Percentiles rank a stretch among this genome's conserved stretches.
Conservation (phyloP, 192 early-diverging fungal species). For the Coemansia furcata region DNA sequence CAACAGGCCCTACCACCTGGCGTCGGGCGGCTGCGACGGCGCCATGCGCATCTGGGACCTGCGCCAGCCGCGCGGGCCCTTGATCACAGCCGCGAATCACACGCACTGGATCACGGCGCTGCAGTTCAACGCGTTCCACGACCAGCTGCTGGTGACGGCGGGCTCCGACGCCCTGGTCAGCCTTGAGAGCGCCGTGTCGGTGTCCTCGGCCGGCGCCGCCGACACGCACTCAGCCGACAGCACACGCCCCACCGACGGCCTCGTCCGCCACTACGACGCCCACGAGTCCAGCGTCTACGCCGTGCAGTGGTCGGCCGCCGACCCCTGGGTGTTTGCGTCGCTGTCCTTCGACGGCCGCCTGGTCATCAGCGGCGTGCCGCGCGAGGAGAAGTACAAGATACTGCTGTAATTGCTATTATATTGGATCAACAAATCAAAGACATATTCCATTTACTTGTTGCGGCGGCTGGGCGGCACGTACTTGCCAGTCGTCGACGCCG, state of each 20-base stretch:
- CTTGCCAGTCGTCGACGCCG: conserved; percentile 7
- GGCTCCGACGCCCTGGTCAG: conserved; percentile 87
- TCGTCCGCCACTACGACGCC: conserved; percentile 86
- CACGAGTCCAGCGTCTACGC: conserved; percentile 95
- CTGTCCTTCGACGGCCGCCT: conserved; percentile 91
- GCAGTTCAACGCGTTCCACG: conserved; percentile 85
- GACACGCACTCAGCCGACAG: conserved; percentile 12
- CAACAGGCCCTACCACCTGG: conserved; percentile 81
- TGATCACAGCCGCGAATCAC: conserved; percentile 75
- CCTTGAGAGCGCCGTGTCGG: conserved; percentile 79
- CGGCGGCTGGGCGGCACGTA: conserved; percentile 43
- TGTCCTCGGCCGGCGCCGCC: conserved; percentile 69
- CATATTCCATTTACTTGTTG: background rate
- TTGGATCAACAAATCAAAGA: background rate
- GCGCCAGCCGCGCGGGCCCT: conserved; percentile 53
- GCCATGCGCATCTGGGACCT: conserved; percentile 87
- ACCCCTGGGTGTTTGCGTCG: conserved; percentile 94
- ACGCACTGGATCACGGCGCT: conserved; percentile 89
- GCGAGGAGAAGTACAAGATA: conserved; percentile 83
- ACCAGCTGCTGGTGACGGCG: conserved; percentile 85
- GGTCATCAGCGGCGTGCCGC: conserved; percentile 89
- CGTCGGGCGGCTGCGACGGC: conserved; percentile 86
- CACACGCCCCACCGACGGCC: conserved; percentile 64
- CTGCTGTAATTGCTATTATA: conserved; percentile 39
- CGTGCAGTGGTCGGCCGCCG: conserved; percentile 83